A percentile compares a stretch with the other conserved stretches of the same genome.
phyloP scores from a whole-genome alignment of 768 basidiomycete genomes.

The Amanita molliuscula region DNA sequence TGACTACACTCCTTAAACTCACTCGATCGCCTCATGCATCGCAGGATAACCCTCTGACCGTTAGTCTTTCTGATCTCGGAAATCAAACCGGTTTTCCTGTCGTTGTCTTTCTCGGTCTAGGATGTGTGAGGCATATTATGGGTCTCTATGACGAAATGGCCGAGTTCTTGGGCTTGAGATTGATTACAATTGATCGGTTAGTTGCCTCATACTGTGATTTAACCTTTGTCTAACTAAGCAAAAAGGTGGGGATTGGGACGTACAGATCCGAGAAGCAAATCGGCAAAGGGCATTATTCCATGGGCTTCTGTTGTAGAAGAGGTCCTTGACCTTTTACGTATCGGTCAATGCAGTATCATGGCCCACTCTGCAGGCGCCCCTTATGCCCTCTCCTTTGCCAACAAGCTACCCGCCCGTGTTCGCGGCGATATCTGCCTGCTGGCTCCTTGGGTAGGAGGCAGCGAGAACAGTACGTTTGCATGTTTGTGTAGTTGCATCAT shows the following conservation, averaged over 20 bases:
- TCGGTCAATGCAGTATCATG: slow-evolving; percentile 79
- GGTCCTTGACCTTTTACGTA: slow-evolving; percentile 71
- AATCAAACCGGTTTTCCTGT: slow-evolving; percentile 78
- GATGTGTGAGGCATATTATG: slow-evolving; percentile 91
- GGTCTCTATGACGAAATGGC: slow-evolving; percentile 97
- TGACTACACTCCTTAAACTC: slow-evolving; percentile 75
- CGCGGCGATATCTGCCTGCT: slow-evolving; percentile 79
- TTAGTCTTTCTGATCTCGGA: slow-evolving; percentile 93
- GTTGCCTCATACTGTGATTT: slow-evolving; percentile 12
- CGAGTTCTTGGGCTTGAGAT: slow-evolving; percentile 68
- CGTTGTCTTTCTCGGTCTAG: slow-evolving; percentile 86
- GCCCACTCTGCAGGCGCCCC: slow-evolving; percentile 96
- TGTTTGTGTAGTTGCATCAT: slow-evolving; percentile 6
- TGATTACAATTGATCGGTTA: slow-evolving; percentile 91
- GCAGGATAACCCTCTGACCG: slow-evolving; percentile 59
- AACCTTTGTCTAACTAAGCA: slow-evolving; percentile 7
- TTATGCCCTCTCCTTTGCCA: slow-evolving; percentile 84
- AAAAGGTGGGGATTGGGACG: slow-evolving; percentile 86
- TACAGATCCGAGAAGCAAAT: slow-evolving; percentile 61
- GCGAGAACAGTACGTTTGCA: slow-evolving; percentile 65
- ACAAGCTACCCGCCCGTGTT: slow-evolving; percentile 64
- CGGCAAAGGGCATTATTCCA: slow-evolving; percentile 72
- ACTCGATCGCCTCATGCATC: slow-evolving; percentile 75
- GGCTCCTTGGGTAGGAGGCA: slow-evolving; percentile 93
- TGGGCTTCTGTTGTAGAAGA: slow-evolving; percentile 91